Base-by-base conservation (phyloP, 768 basidiomycete species). In the Psilocybe cubensis region DNA sequence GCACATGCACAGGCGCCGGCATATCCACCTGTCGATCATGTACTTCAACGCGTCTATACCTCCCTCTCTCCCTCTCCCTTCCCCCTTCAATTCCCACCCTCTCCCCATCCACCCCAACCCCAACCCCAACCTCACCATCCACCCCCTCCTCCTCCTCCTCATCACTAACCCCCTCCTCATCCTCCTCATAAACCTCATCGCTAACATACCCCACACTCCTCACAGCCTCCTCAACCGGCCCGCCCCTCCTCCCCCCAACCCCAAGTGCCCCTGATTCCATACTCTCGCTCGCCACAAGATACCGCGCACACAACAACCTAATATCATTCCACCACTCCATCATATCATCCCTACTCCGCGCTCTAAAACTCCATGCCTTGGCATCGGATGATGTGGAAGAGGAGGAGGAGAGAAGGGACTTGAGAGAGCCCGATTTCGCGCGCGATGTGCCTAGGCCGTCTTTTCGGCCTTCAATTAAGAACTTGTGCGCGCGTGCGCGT, bases 271-370 rank as follows among this genome's bases (percentile, higher is more conserved):
- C n/a, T n/a, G n/a, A n/a, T n/a, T 97, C 93, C 75, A 98, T 91
- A 69, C 86, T 83, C 76, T 98, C 97, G 62, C 89, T 92, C 29
- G 95, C 94, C 38, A 98, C 93, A 52, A 99, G 82, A 70, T 97
- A 98, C 60, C 94, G 74, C 20, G 95, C 94, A 66, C 94, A 96
- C 38, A 96, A 77, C 93, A 96, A 95, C 59, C 92, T 75, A 38
- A 96, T 80, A 69, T 98, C 97, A 68, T 98, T 98, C 97, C 97
- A 99, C 93, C 97, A 97, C 76, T 99, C 97, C 94, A 98, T 94
- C 94, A 98, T 94, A 64, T 98, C 96, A 61, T 98, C 96, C 62
- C 91, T 85, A 57, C 87, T 90, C 58, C 96, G 77, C 44, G 91
- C 84, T 31, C 94, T 83, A 81, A 99, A 98, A 47, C 87, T 91